phyloP scores from a whole-genome alignment of 768 basidiomycete species.

The Rhodotorula toruloides region DNA sequence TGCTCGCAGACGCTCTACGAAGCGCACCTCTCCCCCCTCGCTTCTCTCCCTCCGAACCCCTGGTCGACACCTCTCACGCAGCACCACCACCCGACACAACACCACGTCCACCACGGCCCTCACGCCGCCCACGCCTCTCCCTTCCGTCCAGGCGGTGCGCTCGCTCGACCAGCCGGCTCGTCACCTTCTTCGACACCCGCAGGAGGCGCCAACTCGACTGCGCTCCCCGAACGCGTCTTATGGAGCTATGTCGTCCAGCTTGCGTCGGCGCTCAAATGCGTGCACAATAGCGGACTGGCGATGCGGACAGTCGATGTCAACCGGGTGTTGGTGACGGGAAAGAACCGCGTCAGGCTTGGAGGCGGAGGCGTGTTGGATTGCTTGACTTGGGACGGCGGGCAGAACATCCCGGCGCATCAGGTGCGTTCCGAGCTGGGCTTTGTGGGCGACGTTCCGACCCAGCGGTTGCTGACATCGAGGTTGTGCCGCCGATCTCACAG shows the following conservation, averaged over 20 bases:
- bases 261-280: constrained; percentile 64
- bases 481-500: constrained; percentile 38
- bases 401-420: constrained; percentile 59
- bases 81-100: constrained; percentile 56
- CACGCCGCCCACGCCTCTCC: constrained; percentile 19
- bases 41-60: constrained; percentile 39
- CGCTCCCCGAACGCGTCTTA: constrained; percentile 69
- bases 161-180: constrained; percentile 59
- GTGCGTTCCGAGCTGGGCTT: constrained; percentile 32
- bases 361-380: constrained; percentile 85
- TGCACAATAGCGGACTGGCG: constrained; percentile 74
- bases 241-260: constrained; percentile 88
- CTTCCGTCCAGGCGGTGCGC: constrained; percentile 50
- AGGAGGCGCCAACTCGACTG: constrained; percentile 46
- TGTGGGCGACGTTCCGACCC: background rate
- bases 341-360: constrained; percentile 82
- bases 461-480: background rate
- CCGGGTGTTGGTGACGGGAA: constrained; percentile 80
- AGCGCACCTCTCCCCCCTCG: constrained; percentile 58
- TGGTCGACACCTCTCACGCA: constrained; percentile 53
- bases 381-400: constrained; percentile 65
- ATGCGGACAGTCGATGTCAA: constrained; percentile 75
- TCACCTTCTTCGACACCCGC: too few species aligned
- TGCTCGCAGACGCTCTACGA: constrained; percentile 73
- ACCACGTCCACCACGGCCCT: background rate